Percentiles rank a stretch among this genome's conserved stretches.
Conservation (phyloP, 2,329 filamentous ascomycete genomes). For the Calonectria pseudoturangicola region DNA sequence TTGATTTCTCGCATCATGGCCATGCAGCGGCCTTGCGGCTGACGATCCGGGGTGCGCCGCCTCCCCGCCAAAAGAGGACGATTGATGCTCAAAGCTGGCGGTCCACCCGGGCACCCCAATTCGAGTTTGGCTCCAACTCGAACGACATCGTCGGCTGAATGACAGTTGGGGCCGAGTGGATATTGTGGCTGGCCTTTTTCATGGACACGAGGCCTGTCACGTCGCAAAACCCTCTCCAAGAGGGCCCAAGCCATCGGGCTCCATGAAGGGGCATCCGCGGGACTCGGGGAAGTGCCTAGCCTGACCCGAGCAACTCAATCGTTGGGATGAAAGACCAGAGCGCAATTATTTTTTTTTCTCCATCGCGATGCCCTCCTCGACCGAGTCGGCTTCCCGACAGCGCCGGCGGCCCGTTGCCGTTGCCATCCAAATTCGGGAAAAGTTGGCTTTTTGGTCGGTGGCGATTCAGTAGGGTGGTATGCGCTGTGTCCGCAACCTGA, state of each 20-base stretch:
- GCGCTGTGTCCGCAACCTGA: slow-evolving; percentile 3
- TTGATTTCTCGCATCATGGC: slow-evolving; percentile 50
- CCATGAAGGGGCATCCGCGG: slow-evolving; percentile 36
- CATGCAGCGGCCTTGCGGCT: slow-evolving; percentile 49
- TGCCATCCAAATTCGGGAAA: slow-evolving; percentile 19
- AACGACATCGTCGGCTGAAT: slow-evolving; percentile 48
- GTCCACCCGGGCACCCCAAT: slow-evolving; percentile 43
- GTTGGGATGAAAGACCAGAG: slow-evolving; percentile 9
- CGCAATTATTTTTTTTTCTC: background rate
- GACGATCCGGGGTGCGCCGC: slow-evolving; percentile 53
- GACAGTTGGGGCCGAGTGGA: slow-evolving; percentile 50
- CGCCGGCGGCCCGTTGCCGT: slow-evolving; percentile 33
- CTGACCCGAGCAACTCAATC: slow-evolving; percentile 31
- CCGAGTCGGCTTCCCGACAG: slow-evolving; percentile 28
- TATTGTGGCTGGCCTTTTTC: slow-evolving; percentile 40
- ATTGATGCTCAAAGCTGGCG: slow-evolving; percentile 42
- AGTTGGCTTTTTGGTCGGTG: slow-evolving; percentile 9
- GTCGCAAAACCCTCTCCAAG: slow-evolving; percentile 27
- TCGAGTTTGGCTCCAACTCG: slow-evolving; percentile 43
- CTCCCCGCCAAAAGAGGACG: slow-evolving; percentile 42
- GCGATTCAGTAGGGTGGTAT: slow-evolving; percentile 21
- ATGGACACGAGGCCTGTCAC: slow-evolving; percentile 45
- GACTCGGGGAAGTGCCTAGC: slow-evolving; percentile 31
- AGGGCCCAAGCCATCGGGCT: slow-evolving; percentile 16
- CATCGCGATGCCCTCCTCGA: background rate